Conservation (phyloP, 208 protist species). For the Naegleria lovaniensis region DNA sequence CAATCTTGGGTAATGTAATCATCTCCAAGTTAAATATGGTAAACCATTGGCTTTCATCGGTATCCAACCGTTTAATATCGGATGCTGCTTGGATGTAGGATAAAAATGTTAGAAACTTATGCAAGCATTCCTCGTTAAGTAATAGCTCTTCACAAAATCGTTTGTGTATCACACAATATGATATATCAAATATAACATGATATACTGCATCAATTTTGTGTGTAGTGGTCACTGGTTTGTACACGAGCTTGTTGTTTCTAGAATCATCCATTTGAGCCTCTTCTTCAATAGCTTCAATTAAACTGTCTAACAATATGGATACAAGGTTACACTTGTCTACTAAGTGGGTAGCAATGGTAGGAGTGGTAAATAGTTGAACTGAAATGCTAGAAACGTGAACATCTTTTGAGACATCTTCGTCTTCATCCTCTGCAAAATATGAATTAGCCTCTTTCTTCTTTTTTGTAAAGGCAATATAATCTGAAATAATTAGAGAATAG, state of each 20-base stretch:
- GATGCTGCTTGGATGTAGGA: neutral
- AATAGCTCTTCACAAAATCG: neutral
- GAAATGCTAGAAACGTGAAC: neutral
- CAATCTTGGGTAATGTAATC: neutral
- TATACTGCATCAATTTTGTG: neutral
- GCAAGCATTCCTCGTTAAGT: neutral
- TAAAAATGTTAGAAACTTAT: neutral
- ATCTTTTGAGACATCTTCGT: neutral
- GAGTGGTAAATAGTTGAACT: slow-evolving; percentile 12
- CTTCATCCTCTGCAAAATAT: neutral
- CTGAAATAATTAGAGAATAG: neutral
- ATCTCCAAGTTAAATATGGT: neutral
- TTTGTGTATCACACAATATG: neutral
- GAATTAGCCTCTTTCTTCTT: neutral
- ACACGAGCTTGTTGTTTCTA: neutral
- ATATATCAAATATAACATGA: neutral
- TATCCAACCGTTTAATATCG: neutral
- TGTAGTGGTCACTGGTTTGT: neutral
- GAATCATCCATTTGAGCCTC: neutral
- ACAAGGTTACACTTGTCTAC: neutral
- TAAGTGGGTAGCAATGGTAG: neutral
- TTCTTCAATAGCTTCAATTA: neutral
- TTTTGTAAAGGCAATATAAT: neutral
- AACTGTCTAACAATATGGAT: neutral
- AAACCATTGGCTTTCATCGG: neutral